A percentile compares a stretch with the other conserved stretches of the same genome.
Evolutionary conservation across 805 yeast species (phyloP).

Genomic region (Candida sithepensis): DNA sequence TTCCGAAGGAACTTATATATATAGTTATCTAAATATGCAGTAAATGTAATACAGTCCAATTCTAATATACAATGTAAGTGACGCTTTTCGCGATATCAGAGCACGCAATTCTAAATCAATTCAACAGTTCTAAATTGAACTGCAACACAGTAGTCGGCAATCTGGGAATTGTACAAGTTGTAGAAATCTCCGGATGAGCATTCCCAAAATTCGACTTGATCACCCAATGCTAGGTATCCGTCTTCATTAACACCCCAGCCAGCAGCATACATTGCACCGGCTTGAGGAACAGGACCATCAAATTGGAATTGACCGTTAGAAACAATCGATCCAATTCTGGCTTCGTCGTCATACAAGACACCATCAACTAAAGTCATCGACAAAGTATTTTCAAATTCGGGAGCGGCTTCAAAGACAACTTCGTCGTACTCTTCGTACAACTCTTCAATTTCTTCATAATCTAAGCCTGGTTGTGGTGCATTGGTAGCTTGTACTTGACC

Average conservation of each 20-base stretch:
- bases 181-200: conserved; percentile 74
- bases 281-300: conserved; percentile 75
- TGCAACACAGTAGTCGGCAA: conserved; percentile 46
- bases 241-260: conserved; percentile 47
- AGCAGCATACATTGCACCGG: conserved; percentile 76
- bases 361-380: conserved; percentile 35
- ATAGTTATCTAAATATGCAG: no score
- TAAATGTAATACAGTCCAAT: no score
- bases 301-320: conserved; percentile 75
- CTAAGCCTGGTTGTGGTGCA: conserved; percentile 32
- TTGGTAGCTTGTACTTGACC: conserved; percentile 43
- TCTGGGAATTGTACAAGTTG: conserved; percentile 66
- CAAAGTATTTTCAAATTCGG: conserved; percentile 70
- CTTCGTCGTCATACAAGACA: conserved; percentile 43
- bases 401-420: conserved; percentile 75
- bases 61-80: neutral
- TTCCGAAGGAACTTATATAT: no score
- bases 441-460: conserved; percentile 58
- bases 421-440: conserved; percentile 62
- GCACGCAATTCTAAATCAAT: neutral
- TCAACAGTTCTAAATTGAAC: neutral
- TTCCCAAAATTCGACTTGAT: conserved; percentile 52
- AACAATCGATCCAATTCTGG: conserved; percentile 69
- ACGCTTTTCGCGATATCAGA: neutral
- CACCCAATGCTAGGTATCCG: conserved; percentile 23